Percentiles rank a stretch among this genome's conserved stretches.
Evolutionary conservation across 2,329 filamentous ascomycete genomes (phyloP).

Genomic region (Ceratocystiopsis sp.): DNA sequence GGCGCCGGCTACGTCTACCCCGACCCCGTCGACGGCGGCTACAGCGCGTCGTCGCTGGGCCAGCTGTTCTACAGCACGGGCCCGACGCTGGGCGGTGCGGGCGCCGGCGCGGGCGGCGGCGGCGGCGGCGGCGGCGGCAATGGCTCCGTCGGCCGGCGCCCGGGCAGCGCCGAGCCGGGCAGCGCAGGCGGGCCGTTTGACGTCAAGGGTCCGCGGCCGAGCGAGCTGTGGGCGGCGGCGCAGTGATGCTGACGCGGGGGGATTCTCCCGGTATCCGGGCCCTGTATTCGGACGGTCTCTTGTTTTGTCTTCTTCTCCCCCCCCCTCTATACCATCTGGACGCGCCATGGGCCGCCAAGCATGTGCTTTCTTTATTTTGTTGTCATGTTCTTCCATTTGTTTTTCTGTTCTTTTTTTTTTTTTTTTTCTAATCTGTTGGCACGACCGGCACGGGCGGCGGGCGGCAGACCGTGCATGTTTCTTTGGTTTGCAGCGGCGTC

Average conservation of each 20-base stretch:
- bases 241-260: constrained; percentile 25
- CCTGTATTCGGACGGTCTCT: too few relatives aligned
- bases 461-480: neutral
- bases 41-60: constrained; percentile 38
- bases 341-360: too few relatives aligned
- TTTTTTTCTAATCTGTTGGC: neutral
- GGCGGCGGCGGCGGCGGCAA: constrained; percentile 19
- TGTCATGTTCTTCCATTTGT: neutral
- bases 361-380: neutral
- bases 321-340: too few relatives aligned
- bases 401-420: neutral
- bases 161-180: constrained; percentile 54
- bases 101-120: neutral
- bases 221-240: constrained; percentile 34
- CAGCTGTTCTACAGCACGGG: constrained; percentile 51
- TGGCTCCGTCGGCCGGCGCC: constrained; percentile 29
- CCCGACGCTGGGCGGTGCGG: neutral
- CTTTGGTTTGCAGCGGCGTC: neutral
- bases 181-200: constrained; percentile 1
- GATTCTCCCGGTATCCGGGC: too few relatives aligned
- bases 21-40: constrained; percentile 56
- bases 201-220: constrained; percentile 30
- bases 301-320: neutral
- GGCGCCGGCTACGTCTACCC: constrained; percentile 55
- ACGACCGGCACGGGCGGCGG: neutral